phyloP scores from a whole-genome alignment of 352 stramenopile genomes.

The Globisporangium carolinianum region DNA sequence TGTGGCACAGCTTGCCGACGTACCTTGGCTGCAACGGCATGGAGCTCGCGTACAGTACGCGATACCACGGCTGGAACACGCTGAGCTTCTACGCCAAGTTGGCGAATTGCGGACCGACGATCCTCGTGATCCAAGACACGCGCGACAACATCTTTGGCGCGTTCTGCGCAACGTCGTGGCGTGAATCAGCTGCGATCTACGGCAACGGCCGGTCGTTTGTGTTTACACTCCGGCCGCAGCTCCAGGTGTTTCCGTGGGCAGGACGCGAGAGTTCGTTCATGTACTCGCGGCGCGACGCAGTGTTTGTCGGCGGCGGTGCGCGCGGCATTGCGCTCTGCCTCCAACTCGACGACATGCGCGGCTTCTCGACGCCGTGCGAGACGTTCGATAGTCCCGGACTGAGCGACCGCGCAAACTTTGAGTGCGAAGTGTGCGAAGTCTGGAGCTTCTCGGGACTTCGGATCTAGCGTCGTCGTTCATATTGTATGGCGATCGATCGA shows the following conservation, averaged over 20 bases:
- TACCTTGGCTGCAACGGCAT: constrained; percentile 67
- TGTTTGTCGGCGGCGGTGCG: constrained; percentile 62
- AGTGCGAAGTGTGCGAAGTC: constrained; percentile 57
- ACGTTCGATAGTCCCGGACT: constrained; percentile 63
- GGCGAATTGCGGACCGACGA: constrained; percentile 53
- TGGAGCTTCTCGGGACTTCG: constrained; percentile 70
- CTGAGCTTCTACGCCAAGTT: constrained; percentile 58
- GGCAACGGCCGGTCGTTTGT: constrained; percentile 76
- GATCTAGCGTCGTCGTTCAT: constrained; percentile 17
- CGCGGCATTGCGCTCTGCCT: constrained; percentile 66
- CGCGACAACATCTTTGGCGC: constrained; percentile 67
- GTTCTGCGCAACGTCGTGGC: constrained; percentile 65
- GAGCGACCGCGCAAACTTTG: constrained; percentile 38
- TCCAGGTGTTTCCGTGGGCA: constrained; percentile 53
- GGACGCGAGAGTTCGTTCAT: constrained; percentile 68
- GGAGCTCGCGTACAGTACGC: constrained; percentile 59
- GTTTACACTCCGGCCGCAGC: constrained; percentile 53
- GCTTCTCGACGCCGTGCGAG: constrained; percentile 52
- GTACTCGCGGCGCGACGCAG: constrained; percentile 40
- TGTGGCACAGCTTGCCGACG: constrained; percentile 49
- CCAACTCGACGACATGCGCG: constrained; percentile 62
- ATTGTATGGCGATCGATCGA: too few species aligned
- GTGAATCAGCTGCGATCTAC: constrained; percentile 40
- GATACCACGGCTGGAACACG: constrained; percentile 60
- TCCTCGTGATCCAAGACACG: constrained; percentile 63